Conservation (phyloP, 2,329 filamentous ascomycete species). For the Aspergillus fumigatus region DNA sequence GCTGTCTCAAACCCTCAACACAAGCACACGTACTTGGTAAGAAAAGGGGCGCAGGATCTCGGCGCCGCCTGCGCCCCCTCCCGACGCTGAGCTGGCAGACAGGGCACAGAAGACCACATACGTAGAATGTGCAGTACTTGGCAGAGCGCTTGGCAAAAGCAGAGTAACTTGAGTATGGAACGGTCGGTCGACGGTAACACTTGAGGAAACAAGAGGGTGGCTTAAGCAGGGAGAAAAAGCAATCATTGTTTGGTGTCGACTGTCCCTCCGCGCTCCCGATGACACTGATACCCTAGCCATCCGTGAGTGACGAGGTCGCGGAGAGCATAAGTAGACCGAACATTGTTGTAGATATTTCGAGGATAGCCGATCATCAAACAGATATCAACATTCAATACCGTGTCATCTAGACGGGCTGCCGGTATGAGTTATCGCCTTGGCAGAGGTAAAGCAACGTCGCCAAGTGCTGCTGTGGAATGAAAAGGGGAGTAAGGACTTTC, state of each 20-base stretch:
- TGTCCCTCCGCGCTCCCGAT: neutral
- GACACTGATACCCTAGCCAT: neutral
- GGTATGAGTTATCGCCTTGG: neutral
- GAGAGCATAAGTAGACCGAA: too few species aligned
- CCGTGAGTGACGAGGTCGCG: neutral
- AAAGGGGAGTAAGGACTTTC: neutral
- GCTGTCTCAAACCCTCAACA: conserved; percentile 3
- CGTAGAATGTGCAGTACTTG: conserved; percentile 8
- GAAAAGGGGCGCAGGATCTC: neutral
- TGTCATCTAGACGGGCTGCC: neutral
- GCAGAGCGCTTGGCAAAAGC: conserved; percentile 6
- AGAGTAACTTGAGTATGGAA: neutral
- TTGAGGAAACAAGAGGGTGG: neutral
- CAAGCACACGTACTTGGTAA: neutral
- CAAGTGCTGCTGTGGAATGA: conserved; percentile 22
- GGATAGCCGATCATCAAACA: neutral
- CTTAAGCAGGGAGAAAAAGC: conserved; percentile 1
- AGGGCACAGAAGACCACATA: neutral
- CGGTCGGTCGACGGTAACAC: conserved; percentile 5
- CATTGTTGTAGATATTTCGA: neutral
- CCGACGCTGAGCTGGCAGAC: neutral
- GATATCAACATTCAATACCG: neutral
- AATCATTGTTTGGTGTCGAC: neutral
- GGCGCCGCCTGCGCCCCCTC: neutral
- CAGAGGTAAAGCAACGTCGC: conserved; percentile 13